Evolutionary conservation across 192 early-diverging fungal genomes (phyloP), one percentile per base, ranked within the genome.

Genomic region (Phlyctochytrium bullatum): DNA sequence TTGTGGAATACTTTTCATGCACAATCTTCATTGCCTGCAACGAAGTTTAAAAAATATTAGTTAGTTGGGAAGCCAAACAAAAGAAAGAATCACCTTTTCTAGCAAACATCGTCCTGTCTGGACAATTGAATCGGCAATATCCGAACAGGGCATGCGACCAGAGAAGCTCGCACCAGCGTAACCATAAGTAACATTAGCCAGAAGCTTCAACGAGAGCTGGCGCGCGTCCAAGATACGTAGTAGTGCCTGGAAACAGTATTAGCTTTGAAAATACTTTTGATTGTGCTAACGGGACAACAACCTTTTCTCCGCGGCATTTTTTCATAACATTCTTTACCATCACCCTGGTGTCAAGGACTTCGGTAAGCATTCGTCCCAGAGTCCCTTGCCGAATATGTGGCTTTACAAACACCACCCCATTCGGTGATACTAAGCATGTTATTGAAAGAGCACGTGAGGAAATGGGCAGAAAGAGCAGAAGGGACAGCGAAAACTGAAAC

Each of bases 121-220:
- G 0, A 97, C 92, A 66, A 98, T 96, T 1, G 91, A 89, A 66
- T 98, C 96, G 2, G 92, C 92, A 65, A 98, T 89, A 25, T 94
- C 93, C 0, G 83, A 81, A 40, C 88, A 90, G 0, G 95, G 95
- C 94, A 96, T 96, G 1, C 93, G 79, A 0, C 94, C 94, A 0
- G 93, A 93, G 75, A 83, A 94, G 27, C 85, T 86, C 0, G 93
- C 93, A 0, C 88, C 86, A 0, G 89, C 83, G 69, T 93, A 98
- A 2, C 93, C 94, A 65, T 94, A 96, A 0, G 93, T 96, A 16
- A 95, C 94, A 65, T 98, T 98, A 29, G 94, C 92, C 33, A 96
- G 80, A 16, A 94, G 83, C 71, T 98, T 98, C 29, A 98, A 76
- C 0, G 87, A 86, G 1, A 98, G 76, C 71, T 98, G 96, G 30